These are phyloP conservation scores for Selaginella tamariscina DNA, from an alignment of 75 land plant genomes.

Conservation along the genomic window DNA sequence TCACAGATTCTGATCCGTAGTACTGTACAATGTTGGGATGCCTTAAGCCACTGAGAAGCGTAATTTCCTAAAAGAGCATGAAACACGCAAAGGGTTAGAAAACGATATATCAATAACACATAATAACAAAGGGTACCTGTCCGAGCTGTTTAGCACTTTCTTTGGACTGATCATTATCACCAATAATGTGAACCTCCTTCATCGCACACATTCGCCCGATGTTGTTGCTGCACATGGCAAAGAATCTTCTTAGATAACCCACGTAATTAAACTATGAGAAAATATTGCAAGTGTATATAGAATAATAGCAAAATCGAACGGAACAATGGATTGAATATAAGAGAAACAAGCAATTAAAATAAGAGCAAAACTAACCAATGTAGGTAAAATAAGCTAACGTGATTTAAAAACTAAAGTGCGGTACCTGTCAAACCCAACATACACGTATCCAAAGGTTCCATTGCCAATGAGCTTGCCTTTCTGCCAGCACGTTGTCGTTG, in stretches of 20 bases:
- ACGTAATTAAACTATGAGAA: not conserved
- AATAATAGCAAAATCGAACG: too few relatives aligned
- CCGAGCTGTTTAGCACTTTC: constrained; percentile 13
- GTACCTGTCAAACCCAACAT: constrained; percentile 14
- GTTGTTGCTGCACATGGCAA: constrained; percentile 45
- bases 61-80: constrained; percentile 48
- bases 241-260: not conserved
- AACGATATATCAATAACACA: not conserved
- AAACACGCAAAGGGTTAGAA: not conserved
- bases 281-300: not conserved
- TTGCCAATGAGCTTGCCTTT: constrained; percentile 7
- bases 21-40: constrained; percentile 83
- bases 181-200: constrained; percentile 68
- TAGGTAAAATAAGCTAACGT: constrained; percentile 18
- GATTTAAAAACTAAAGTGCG: too few relatives aligned
- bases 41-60: constrained; percentile 51
- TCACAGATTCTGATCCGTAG: constrained; percentile 67
- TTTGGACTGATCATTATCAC: constrained; percentile 66
- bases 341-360: too few relatives aligned
- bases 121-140: constrained; percentile 7
- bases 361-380: constrained; percentile 39
- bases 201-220: constrained; percentile 90
- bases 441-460: constrained; percentile 11
- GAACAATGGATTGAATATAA: too few relatives aligned
- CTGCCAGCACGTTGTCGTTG: constrained; percentile 3